Percentiles rank a stretch among this genome's conserved stretches.
phyloP scores from a whole-genome alignment of 495 filamentous ascomycete genomes.

The Gamarada debralockiae region DNA sequence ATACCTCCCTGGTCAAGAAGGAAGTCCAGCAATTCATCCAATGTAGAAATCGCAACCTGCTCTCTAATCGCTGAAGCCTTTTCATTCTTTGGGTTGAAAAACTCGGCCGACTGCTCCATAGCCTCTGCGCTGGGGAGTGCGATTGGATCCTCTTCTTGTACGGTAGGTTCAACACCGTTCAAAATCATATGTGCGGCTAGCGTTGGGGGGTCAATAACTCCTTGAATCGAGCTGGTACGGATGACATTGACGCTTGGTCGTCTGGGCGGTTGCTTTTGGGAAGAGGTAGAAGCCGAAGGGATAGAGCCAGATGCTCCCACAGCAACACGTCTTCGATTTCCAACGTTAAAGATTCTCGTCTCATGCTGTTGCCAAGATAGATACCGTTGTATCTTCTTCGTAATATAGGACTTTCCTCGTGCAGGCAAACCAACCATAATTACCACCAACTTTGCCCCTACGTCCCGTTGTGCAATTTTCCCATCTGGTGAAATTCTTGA shows the following conservation, averaged over 20 bases:
- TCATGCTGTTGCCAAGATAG: slow-evolving; percentile 97
- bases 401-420: slow-evolving; percentile 95
- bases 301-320: slow-evolving; percentile 45
- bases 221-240: slow-evolving; percentile 3
- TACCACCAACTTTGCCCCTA: slow-evolving; percentile 93
- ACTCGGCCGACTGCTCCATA: slow-evolving; percentile 85
- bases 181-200: slow-evolving; percentile 45
- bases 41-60: slow-evolving; percentile 84
- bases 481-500: slow-evolving; percentile 94
- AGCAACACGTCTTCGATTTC: slow-evolving; percentile 78
- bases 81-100: slow-evolving; percentile 91
- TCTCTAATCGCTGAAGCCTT: slow-evolving; percentile 80
- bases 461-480: slow-evolving; percentile 83
- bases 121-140: slow-evolving; percentile 26
- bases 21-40: slow-evolving; percentile 89
- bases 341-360: slow-evolving; percentile 94
- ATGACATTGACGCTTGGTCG: background rate
- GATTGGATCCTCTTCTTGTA: background rate
- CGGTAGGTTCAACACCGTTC: slow-evolving; percentile 30
- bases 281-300: slow-evolving; percentile 29
- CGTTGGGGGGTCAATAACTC: slow-evolving; percentile 22
- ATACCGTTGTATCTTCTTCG: slow-evolving; percentile 94
- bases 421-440: slow-evolving; percentile 98
- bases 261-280: background rate
- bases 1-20: slow-evolving; percentile 65